Conservation (phyloP, 305 asterid species). For the Salvia sclarea region DNA sequence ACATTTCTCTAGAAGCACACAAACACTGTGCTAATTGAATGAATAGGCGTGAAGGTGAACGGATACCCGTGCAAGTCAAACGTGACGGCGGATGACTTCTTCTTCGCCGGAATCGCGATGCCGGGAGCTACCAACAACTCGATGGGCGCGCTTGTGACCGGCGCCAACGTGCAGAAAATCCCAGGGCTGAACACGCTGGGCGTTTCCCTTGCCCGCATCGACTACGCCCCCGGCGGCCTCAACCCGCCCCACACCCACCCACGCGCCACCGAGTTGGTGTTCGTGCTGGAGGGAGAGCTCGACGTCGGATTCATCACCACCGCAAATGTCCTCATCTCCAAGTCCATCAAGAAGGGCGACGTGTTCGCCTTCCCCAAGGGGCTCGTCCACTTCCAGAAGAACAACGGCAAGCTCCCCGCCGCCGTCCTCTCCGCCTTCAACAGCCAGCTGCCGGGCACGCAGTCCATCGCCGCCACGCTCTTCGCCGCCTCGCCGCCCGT, state of each 20-base stretch:
- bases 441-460: slow-evolving; percentile 89
- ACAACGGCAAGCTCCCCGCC: slow-evolving; percentile 62
- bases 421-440: slow-evolving; percentile 75
- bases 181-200: slow-evolving; percentile 95
- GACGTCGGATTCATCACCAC: slow-evolving; percentile 88
- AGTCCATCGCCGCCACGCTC: slow-evolving; percentile 63
- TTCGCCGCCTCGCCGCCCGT: slow-evolving; percentile 68
- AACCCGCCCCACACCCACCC: slow-evolving; percentile 97
- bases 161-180: slow-evolving; percentile 62
- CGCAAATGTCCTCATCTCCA: slow-evolving; percentile 57
- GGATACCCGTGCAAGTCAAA: slow-evolving; percentile 73
- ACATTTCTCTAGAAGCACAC: too few relatives aligned
- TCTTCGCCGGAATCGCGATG: slow-evolving; percentile 44
- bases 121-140: slow-evolving; percentile 76
- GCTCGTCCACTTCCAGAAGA: slow-evolving; percentile 85
- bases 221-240: slow-evolving; percentile 83
- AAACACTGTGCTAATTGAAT: neutral
- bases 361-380: slow-evolving; percentile 73
- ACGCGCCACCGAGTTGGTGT: slow-evolving; percentile 88
- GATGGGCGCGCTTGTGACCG: slow-evolving; percentile 61
- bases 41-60: slow-evolving; percentile 56
- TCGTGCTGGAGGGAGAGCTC: slow-evolving; percentile 69
- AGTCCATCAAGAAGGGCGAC: slow-evolving; percentile 63
- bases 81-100: slow-evolving; percentile 66
- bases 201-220: slow-evolving; percentile 70